Conservation (phyloP, 106 monocot species). For the Iris macrosiphon region DNA sequence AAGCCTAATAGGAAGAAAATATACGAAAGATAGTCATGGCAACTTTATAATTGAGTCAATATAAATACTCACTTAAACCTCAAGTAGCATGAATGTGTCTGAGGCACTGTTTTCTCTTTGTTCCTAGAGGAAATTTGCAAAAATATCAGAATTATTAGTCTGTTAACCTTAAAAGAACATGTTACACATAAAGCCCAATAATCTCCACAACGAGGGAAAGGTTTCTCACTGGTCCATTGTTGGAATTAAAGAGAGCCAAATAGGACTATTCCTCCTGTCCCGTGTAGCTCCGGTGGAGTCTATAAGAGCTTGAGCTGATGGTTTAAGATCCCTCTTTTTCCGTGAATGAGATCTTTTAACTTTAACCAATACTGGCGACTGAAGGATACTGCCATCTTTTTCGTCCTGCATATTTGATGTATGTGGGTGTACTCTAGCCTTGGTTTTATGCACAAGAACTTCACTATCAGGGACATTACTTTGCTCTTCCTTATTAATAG, state of each 20-base stretch:
- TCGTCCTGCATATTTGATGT: slow-evolving; percentile 41
- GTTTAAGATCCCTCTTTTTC: slow-evolving; percentile 35
- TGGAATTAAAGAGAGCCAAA: slow-evolving; percentile 83
- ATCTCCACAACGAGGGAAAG: too few species aligned
- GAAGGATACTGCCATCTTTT: slow-evolving; percentile 22
- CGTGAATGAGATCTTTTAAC: slow-evolving; percentile 32
- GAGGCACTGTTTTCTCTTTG: slow-evolving; percentile 48
- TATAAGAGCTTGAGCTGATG: slow-evolving; percentile 37
- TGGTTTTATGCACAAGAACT: slow-evolving; percentile 25
- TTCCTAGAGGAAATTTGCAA: slow-evolving; percentile 37
- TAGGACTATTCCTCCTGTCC: slow-evolving; percentile 35
- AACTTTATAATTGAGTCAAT: too few species aligned
- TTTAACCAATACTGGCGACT: slow-evolving; percentile 15
- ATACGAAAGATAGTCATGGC: neutral
- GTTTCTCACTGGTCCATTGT: slow-evolving; percentile 54
- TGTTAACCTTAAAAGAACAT: too few species aligned
- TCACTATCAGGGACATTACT: slow-evolving; percentile 30
- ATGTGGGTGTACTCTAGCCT: slow-evolving; percentile 25
- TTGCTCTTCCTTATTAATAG: slow-evolving; percentile 37
- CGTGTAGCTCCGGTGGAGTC: slow-evolving; percentile 37
- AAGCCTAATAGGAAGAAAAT: neutral
- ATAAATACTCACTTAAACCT: slow-evolving; percentile 65
- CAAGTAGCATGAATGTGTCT: slow-evolving; percentile 55
- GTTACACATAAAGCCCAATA: too few species aligned
- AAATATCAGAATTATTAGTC: neutral